These are phyloP conservation scores for Ophioceras dolichostomum DNA, from an alignment of 2,329 filamentous ascomycete species.

Conservation along the genomic window DNA sequence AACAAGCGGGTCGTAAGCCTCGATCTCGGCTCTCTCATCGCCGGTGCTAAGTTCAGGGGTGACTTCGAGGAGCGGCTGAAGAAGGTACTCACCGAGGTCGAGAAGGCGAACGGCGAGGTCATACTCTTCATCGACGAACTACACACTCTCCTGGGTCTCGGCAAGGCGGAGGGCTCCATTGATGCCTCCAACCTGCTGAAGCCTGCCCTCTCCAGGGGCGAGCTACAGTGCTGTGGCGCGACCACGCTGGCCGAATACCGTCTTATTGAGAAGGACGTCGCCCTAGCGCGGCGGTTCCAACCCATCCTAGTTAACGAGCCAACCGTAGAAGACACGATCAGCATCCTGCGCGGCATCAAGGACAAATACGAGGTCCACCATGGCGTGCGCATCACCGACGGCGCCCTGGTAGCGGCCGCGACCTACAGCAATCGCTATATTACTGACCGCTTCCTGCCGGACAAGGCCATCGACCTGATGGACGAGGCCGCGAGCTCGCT, in stretches of 20 bases:
- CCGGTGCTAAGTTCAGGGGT: conserved; percentile 87
- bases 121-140: conserved; percentile 95
- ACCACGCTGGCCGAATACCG: conserved; percentile 91
- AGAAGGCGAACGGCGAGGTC: conserved; percentile 76
- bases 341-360: conserved; percentile 91
- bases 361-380: conserved; percentile 97
- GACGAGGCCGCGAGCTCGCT: conserved; percentile 89
- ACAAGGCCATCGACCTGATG: conserved; percentile 95
- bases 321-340: conserved; percentile 82
- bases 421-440: conserved; percentile 93
- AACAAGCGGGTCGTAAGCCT: conserved; percentile 81
- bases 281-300: conserved; percentile 83
- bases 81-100: conserved; percentile 79
- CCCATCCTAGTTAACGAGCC: conserved; percentile 91
- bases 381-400: conserved; percentile 87
- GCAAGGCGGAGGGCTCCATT: conserved; percentile 91
- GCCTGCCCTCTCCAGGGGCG: conserved; percentile 81
- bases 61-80: conserved; percentile 95
- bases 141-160: conserved; percentile 80
- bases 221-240: conserved; percentile 89
- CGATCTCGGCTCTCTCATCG: conserved; percentile 86
- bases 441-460: conserved; percentile 87
- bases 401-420: conserved; percentile 81
- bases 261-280: conserved; percentile 90
- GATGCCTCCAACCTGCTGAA: conserved; percentile 94